Base-by-base conservation (phyloP, 306 rosid species). In the Carpinus viminea region DNA sequence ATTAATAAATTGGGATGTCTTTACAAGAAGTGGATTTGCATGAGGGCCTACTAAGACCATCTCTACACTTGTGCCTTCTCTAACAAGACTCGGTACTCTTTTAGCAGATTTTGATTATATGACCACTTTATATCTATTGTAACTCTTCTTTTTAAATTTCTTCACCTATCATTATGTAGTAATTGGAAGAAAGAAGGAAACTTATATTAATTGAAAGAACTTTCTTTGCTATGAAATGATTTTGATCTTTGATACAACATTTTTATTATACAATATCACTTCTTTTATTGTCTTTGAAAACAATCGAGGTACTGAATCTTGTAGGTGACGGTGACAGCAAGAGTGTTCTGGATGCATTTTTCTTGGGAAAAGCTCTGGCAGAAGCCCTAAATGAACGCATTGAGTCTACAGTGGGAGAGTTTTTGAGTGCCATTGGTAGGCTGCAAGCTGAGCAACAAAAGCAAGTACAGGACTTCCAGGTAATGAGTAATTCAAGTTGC, bases 341-440 rank as follows among this genome's bases (percentile, higher is more conserved):
- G 86, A 89, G 89, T 76, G 88, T 95, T 81, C 82, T 93, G 55
- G 97, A 95, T 86, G 96, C 99, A 2, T 95, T 95, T 86, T 95
- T 95, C 93, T 80, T 95, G 85, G 99, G 99, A 55, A 95, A 93
- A 78, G 99, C 99, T 82, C 62, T 95, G 5, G 99, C 96, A 13
- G 99, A 95, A 84, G 93, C 96, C 59, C 51, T 95, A 70, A 93
- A 91, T 43, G 98, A 95, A 84, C 94, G 99, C 15, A 76, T 95
- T 26, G 99, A 95, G 84, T 95, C 99, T 13, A 75, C 90, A 18
- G 86, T 95, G 12, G 99, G 99, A 2, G 99, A 93, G 88, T 7
- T 95, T 59, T 85, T 93, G 73, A 84, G 98, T 73, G 41, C 88
- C 38, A 82, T 95, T 80, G 97, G 99, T 72, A 92, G 92, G 89